Percentiles rank a stretch among this genome's conserved stretches.
Conservation (phyloP, 2,329 filamentous ascomycete genomes). For the Fusarium aywerte region DNA sequence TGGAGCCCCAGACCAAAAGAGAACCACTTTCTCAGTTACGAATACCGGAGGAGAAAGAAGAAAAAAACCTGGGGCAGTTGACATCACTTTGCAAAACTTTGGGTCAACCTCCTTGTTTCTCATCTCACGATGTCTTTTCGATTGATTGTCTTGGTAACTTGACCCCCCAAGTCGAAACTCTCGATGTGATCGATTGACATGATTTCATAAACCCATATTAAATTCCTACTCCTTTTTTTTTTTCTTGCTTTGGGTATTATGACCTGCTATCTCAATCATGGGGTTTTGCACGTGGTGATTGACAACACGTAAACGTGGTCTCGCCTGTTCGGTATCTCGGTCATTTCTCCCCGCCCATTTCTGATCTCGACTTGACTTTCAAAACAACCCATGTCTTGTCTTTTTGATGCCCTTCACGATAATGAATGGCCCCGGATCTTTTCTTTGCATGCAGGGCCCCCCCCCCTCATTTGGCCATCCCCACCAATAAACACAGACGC, state of each 20-base stretch:
- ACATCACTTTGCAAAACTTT: conserved; percentile 24
- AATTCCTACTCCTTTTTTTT: neutral
- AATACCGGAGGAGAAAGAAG: conserved; percentile 3
- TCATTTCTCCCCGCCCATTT: conserved; percentile 15
- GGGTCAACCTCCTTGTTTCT: neutral
- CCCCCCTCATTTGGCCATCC: neutral
- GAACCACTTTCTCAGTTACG: too few species aligned
- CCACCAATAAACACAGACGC: neutral
- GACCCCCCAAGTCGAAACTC: too few species aligned
- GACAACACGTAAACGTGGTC: neutral
- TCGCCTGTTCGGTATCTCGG: conserved; percentile 20
- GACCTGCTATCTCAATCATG: conserved; percentile 9
- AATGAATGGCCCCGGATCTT: neutral
- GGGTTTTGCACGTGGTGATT: conserved; percentile 3
- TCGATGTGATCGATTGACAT: conserved; percentile 4
- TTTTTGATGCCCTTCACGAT: conserved; percentile 12
- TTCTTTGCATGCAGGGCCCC: conserved; percentile 4
- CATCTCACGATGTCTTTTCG: conserved; percentile 20
- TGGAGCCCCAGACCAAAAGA: conserved; percentile 24
- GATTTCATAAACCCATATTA: conserved; percentile 21
- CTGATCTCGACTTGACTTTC: too few species aligned
- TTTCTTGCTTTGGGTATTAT: conserved; percentile 7
- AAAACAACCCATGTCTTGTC: neutral
- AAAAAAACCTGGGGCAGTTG: conserved; percentile 17
- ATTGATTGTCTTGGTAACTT: neutral